Evolutionary conservation across 2,329 filamentous ascomycete genomes (phyloP).

Genomic region (Tolypocladium pustulatum): DNA sequence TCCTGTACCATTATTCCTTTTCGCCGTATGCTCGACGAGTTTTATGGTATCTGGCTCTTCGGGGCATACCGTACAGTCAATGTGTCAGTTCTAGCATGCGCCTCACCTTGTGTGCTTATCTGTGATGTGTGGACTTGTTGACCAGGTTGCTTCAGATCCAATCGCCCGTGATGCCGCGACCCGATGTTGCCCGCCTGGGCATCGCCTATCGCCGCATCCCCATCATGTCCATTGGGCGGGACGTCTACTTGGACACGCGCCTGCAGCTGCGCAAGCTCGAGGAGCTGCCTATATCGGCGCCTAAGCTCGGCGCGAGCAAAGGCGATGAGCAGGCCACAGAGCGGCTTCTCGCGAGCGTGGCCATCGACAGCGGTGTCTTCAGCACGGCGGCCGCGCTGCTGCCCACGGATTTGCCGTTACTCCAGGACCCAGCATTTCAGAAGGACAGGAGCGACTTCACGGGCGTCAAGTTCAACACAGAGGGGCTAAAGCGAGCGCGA

Average conservation of each 20-base stretch:
- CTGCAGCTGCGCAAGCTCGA: conserved; percentile 59
- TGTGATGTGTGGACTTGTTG: neutral
- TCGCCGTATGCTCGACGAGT: conserved; percentile 56
- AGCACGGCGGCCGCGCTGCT: conserved; percentile 39
- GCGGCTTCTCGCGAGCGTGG: conserved; percentile 44
- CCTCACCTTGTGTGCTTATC: neutral
- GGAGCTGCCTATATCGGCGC: conserved; percentile 34
- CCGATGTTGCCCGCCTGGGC: conserved; percentile 50
- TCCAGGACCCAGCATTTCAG: conserved; percentile 47
- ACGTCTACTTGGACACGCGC: conserved; percentile 60
- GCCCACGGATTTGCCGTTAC: conserved; percentile 40
- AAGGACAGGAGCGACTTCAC: conserved; percentile 41
- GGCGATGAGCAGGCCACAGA: conserved; percentile 35
- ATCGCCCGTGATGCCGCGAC: conserved; percentile 55
- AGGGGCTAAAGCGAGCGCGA: conserved; percentile 18
- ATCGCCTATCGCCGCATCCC: conserved; percentile 62
- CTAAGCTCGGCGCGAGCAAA: conserved; percentile 24
- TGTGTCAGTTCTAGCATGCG: conserved; percentile 38
- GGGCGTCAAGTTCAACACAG: conserved; percentile 13
- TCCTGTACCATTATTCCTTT: conserved; percentile 55
- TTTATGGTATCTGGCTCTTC: conserved; percentile 57
- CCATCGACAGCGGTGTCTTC: conserved; percentile 49
- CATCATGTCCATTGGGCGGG: conserved; percentile 52
- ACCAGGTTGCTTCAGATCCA: conserved; percentile 37
- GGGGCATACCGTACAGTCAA: conserved; percentile 55